Evolutionary conservation across 441 rosid genomes (phyloP), one percentile per base, ranked within the genome.

Genomic region (Eruca vesicaria): DNA sequence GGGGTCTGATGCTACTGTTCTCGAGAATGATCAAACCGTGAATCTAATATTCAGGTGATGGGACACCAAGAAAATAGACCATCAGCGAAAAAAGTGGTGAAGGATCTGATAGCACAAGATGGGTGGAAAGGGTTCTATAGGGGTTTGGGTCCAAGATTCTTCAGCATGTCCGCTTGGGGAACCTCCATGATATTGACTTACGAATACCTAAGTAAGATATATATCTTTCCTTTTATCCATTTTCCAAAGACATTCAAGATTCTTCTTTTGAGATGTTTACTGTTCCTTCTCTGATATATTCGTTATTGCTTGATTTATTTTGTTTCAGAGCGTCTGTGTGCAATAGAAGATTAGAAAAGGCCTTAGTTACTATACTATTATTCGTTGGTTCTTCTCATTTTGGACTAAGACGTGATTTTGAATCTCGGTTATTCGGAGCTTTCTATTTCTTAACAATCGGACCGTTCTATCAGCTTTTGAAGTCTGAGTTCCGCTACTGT

Each of bases 111-210:
- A 8, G 83, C 87, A 73, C 96, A 95, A 68, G 94, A 91, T 74
- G 98, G 99, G 15, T 95, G 96, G 94, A 86, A 84, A 74, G 98
- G 98, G 50, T 83, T 91, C 52, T 91, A 96, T 66, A 83, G 94
- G 82, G 99, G 99, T 66, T 80, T 91, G 70, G 98, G 98, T 63
- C 98, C 99, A 16, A 87, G 99, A 81, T 90, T 93, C 80, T 84
- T 93, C 87, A 91, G 95, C 85, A 93, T 88, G 95, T 95, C 99
- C 6, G 92, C 96, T 61, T 93, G 98, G 98, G 99, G 97, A 84
- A 93, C 99, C 73, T 84, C 99, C 0, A 91, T 96, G 99, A 96
- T 96, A 71, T 68, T 91, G 80, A 79, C 98, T 71, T 96, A 96
- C 55, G 99, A 95, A 79, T 95, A 93, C 83, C 83, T 93, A 83